Evolutionary conservation across 805 yeast species (phyloP), one percentile per base, ranked within the genome.

Genomic region (Yarrowia divulgata): DNA sequence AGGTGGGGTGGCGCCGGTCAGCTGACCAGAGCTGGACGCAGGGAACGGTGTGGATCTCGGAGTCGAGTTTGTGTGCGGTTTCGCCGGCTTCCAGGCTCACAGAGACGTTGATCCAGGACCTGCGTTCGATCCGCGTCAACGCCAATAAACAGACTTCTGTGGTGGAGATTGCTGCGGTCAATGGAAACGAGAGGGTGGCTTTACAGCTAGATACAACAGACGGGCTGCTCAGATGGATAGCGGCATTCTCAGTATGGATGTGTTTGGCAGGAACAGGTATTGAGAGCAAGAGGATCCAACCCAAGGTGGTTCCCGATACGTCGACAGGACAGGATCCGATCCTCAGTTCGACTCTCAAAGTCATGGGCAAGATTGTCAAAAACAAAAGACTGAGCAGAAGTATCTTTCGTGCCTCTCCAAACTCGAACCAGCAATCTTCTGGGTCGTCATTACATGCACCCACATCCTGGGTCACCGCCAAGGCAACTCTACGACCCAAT

Each of bases 261-360:
- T 60, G 66, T 45, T 42, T 60, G 13, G 66, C 66, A 2, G 66
- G 66, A n/a, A 8, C 66, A 8, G 66, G 66, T 13, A 60, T 60
- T 34, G 66, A 60, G 14, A 18, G 42, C 52, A 60, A 60, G 7
- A 32, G 50, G 8, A 60, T 60, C 34, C 42, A 32, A 14, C 66
- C 66, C 1, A 43, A 19, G 9, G 52, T 60, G 5, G 66, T 60
- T 10, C 66, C 66, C 1, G 66, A 60, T 32, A 60, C 52, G 8
- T 60, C 32, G 8, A 60, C 66, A 1, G 66, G 66, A 35, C 29
- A 45, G 16, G 42, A 60, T n/a, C 66, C 66, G 7, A 45, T 60
- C 8, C 14, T 60, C 14, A 18, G 34, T 34, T 34, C 35, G 18
- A 9, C 50, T 0, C 42, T 60, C 14, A 52, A 60, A 29, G 66